Base-by-base conservation (phyloP, 306 rosid genomes). In the Quercus suber region DNA sequence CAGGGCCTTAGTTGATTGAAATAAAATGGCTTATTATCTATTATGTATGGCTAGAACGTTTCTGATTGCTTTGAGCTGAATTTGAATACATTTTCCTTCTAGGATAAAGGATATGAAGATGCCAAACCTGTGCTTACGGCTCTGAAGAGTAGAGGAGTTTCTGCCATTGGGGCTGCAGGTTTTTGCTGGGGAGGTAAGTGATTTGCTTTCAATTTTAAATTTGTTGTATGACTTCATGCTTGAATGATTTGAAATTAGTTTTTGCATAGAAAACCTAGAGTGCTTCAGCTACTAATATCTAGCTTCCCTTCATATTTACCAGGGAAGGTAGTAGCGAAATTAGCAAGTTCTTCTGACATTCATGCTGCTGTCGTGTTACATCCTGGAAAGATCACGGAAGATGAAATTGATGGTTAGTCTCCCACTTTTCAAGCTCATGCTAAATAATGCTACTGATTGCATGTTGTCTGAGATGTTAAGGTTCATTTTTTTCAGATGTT, bases 171-270 rank as follows among this genome's bases (percentile, higher is more conserved):
- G 12, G 90, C 87, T 70, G 90, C 84, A 33, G 93, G 93, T 27
- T 87, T 89, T 76, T 91, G 93, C 83, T 91, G 90, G 89, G 96
- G 90, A 63, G 96, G 92, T 89, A 49, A 81, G 57, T 55, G 49
- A 15, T 45, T 55, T 71, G 35, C 73, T 73, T 52, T 3, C 52
- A 69, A 72, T 23, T 30, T 35, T 15, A 73, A 21, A 56, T 74
- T 69, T 23, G 8, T 43, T 49, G 14, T 51, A 31, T 19, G 28
- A 63, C 17, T 14, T 63, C 28, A 25, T 28, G 67, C 25, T 57
- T 55, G 17, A 61, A 14, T 25, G 12, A 5, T 52, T 18, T 49
- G 55, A 55, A 31, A 60, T 18, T 3, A 21, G n/a, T 10, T 4
- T 58, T 27, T 49, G 41, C 37, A 14, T 14, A 27, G 37, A 11